phyloP scores from a whole-genome alignment of 2,329 filamentous ascomycete genomes.

The Cylindrodendrum hubeiense region DNA sequence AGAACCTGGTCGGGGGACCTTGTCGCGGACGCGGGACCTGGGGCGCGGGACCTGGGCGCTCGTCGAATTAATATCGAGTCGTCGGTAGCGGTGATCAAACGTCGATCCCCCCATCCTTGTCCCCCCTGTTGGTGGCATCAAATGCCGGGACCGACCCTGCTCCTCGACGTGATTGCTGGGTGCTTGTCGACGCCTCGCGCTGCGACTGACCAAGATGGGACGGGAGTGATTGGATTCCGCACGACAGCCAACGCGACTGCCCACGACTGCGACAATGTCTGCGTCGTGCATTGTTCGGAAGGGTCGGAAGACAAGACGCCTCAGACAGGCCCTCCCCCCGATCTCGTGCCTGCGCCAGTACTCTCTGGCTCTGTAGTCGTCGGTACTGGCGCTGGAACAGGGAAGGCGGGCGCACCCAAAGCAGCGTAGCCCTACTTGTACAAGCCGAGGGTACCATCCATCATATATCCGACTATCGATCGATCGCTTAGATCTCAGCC shows the following conservation, averaged over 20 bases:
- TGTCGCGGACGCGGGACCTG: neutral
- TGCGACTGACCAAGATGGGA: neutral
- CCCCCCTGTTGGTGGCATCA: neutral
- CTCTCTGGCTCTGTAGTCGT: neutral
- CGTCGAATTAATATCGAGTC: neutral
- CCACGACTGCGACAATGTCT: neutral
- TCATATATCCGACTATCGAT: neutral
- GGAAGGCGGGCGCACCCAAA: neutral
- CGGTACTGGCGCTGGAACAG: neutral
- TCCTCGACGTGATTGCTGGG: constrained; percentile 12
- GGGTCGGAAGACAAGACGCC: neutral
- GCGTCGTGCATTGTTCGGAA: neutral
- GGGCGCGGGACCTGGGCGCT: neutral
- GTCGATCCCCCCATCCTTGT: neutral
- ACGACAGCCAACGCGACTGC: neutral
- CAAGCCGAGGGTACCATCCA: neutral
- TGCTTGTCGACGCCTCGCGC: neutral
- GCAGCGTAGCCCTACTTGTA: neutral
- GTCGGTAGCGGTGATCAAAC: neutral
- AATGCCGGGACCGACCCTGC: neutral
- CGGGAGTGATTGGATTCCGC: neutral
- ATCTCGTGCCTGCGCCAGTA: neutral
- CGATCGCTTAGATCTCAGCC: neutral
- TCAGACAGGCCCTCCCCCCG: neutral
- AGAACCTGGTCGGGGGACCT: neutral